Percentiles rank a stretch among this genome's conserved stretches.
These are phyloP conservation scores for Echeveria elegans DNA, from an alignment of 164 flowering plant genomes.

Conservation along the genomic window DNA sequence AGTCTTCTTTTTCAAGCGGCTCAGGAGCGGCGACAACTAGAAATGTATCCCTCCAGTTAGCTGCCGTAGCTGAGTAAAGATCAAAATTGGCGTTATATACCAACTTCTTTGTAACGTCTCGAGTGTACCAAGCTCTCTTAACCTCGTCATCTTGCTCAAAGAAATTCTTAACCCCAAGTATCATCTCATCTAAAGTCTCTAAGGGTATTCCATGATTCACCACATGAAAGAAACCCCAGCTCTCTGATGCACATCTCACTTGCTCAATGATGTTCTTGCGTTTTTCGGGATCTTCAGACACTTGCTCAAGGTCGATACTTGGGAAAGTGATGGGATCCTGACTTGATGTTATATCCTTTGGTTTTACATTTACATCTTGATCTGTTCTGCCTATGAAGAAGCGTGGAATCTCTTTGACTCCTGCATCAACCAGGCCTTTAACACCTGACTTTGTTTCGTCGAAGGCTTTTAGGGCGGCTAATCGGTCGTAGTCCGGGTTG, in stretches of 20 bases:
- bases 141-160: slow-evolving; percentile 7
- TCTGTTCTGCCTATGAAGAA: not conserved
- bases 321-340: not conserved
- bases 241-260: not conserved
- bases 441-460: slow-evolving; percentile 13
- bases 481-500: not conserved
- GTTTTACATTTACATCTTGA: not conserved
- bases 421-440: slow-evolving; percentile 10
- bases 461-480: slow-evolving; percentile 9
- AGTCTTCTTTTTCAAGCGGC: not conserved
- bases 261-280: not conserved
- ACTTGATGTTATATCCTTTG: not conserved
- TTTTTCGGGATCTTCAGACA: not conserved
- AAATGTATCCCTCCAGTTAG: slow-evolving; percentile 10
- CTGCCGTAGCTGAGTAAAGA: not conserved
- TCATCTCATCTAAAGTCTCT: slow-evolving; percentile 1
- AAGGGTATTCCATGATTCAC: slow-evolving; percentile 8
- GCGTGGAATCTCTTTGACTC: not conserved
- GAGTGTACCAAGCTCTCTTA: slow-evolving; percentile 3
- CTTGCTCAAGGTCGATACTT: slow-evolving; percentile 1
- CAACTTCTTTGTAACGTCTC: not conserved
- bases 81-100: slow-evolving; percentile 9
- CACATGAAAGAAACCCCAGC: slow-evolving; percentile 7
- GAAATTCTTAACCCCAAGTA: not conserved
- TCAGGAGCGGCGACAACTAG: not conserved